Conservation (phyloP, 2,329 filamentous ascomycete genomes). For the Torrubiella hemipterigena region DNA sequence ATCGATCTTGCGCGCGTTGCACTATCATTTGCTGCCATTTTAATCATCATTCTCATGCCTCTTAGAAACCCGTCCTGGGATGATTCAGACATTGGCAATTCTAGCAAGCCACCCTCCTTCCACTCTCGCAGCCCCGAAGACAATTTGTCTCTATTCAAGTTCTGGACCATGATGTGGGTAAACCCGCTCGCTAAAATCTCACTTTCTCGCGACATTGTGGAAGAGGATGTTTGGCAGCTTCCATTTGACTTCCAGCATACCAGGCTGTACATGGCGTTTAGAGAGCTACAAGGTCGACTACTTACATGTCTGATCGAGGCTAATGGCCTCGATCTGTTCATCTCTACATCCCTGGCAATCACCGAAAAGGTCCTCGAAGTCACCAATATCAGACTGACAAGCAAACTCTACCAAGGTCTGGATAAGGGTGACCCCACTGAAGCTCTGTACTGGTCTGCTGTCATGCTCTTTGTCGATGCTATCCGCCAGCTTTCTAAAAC, state of each 20-base stretch:
- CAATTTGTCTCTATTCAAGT: slow-evolving; percentile 67
- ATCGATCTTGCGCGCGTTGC: slow-evolving; percentile 12
- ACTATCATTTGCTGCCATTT: slow-evolving; percentile 13
- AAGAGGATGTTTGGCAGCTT: slow-evolving; percentile 72
- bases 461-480: slow-evolving; percentile 21
- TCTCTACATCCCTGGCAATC: slow-evolving; percentile 52
- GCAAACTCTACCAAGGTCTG: slow-evolving; percentile 21
- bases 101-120: slow-evolving; percentile 14
- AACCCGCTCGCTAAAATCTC: slow-evolving; percentile 57
- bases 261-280: slow-evolving; percentile 62
- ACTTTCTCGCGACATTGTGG: slow-evolving; percentile 52
- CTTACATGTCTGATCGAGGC: slow-evolving; percentile 57
- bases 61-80: slow-evolving; percentile 23
- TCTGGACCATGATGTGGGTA: slow-evolving; percentile 79
- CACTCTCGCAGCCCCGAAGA: slow-evolving; percentile 64
- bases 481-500: slow-evolving; percentile 22
- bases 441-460: slow-evolving; percentile 22
- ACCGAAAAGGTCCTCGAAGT: slow-evolving; percentile 29
- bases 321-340: slow-evolving; percentile 67
- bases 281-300: slow-evolving; percentile 60
- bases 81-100: slow-evolving; percentile 17
- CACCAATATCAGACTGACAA: slow-evolving; percentile 24
- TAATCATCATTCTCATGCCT: slow-evolving; percentile 23
- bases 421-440: slow-evolving; percentile 16
- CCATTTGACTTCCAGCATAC: slow-evolving; percentile 73